phyloP scores from a whole-genome alignment of 148 eudicot genomes.

The Amaranthus palmeri region DNA sequence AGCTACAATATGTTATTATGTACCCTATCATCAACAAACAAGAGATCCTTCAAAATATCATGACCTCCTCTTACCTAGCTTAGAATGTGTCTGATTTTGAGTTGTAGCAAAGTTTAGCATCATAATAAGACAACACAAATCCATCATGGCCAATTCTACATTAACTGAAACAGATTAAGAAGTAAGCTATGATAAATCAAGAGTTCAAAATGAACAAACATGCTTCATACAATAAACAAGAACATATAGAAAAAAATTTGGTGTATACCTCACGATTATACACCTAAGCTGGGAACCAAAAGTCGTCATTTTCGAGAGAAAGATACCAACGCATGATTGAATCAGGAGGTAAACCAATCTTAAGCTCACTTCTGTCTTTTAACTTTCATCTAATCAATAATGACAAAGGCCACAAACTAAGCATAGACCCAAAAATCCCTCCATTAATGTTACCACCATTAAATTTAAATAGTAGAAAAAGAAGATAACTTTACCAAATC shows the following conservation, averaged over 20 bases:
- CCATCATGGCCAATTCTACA: slow-evolving; percentile 92
- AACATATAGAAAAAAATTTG: neutral
- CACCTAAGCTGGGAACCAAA: slow-evolving; percentile 91
- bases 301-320: slow-evolving; percentile 69
- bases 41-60: too few relatives aligned
- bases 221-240: too few relatives aligned
- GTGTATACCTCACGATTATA: slow-evolving; percentile 79
- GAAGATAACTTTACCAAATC: too few relatives aligned
- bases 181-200: neutral
- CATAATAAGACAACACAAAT: slow-evolving; percentile 88
- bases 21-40: neutral
- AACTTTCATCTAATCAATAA: slow-evolving; percentile 25
- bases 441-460: slow-evolving; percentile 17
- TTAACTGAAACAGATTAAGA: slow-evolving; percentile 7
- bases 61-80: too few relatives aligned
- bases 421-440: slow-evolving; percentile 25
- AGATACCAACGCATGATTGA: slow-evolving; percentile 73
- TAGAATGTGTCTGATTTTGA: slow-evolving; percentile 53
- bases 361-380: slow-evolving; percentile 16
- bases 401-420: slow-evolving; percentile 36
- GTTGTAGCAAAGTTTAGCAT: slow-evolving; percentile 75
- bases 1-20: neutral
- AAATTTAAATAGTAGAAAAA: too few relatives aligned
- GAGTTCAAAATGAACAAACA: neutral
- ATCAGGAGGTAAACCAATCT: slow-evolving; percentile 30